Base-by-base conservation (phyloP, 768 basidiomycete species). In the Lentinula sp. region DNA sequence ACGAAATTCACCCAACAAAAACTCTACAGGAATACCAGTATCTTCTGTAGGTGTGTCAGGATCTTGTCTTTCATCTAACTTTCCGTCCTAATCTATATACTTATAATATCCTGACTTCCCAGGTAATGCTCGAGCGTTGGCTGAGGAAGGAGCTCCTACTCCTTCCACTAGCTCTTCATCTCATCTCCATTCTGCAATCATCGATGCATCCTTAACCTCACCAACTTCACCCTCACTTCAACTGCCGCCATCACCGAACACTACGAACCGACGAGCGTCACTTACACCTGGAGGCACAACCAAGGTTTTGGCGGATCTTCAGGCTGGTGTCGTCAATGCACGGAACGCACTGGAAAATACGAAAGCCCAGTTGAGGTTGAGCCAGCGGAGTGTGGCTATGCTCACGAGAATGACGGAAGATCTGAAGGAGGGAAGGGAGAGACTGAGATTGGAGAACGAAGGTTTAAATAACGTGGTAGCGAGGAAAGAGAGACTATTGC, bases 371-470 rank as follows among this genome's bases (percentile, higher is more conserved):
- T 77, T 95, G 49, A 74, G 93, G 62, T 71, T 93, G 45, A 88
- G 88, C 8, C 93, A 95, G 70, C 78, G 92, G 61, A 87, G 85
- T 52, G 93, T 94, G 10, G 91, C 91, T 33, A 88, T 90, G 70
- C 73, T 94, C 46, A 93, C 92, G 42, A 77, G 92, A 48, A 90
- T 91, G 73, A 88, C 88, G 28, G 93, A 95, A 70, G 93, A 95
- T 71, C 71, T 94, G 70, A 94, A 93, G 70, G 93, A 95, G 70
- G 88, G 85, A 2, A 79, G 92, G 64, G 93, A 95, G 71, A 78
- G 93, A 52, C 73, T 94, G 64, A 73, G 91, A 60, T 69, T 92
- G 54, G 93, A 95, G 74, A 95, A 93, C 66, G 93, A 95, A 69
- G 89, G 88, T 2, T 71, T 95, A 65, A 93, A 93, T 67, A 91